Evolutionary conservation across 2,329 filamentous ascomycete genomes (phyloP), one percentile per base, ranked within the genome.

Genomic region (Parastagonospora avenae): DNA sequence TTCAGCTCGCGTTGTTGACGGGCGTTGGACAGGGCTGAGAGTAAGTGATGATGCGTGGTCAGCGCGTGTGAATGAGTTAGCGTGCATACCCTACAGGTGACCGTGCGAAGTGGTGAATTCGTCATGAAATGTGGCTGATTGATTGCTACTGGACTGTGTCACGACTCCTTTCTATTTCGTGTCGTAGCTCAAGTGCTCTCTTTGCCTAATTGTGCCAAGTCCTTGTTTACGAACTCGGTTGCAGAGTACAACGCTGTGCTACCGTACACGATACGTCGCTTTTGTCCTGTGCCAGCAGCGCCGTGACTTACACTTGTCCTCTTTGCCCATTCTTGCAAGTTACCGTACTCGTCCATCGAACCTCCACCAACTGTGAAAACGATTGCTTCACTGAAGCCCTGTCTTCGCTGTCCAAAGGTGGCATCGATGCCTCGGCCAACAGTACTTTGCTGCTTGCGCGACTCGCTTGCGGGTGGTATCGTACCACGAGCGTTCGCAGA

Each of bases 271-370:
- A 99, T 89, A 58, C 92, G 83, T 75, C 90, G 89, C 72, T 85
- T 88, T 16, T 85, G 82, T 8, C 85, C 82, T 8, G 76, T 76
- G 42, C 77, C 71, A 5, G 78, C 76, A 11, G 75, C 77, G 36
- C 79, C 79, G 31, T 46, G 44, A 29, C 76, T 76, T 11, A 85
- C 85, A 41, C 81, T 80, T 41, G 91, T 92, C 59, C 93, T 83
- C 72, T 85, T 86, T 4, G 93, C 91, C 94, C 94, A 99, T 70
- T 97, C 94, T 71, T 96, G 91, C 71, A 99, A 73, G 74, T 99
- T 99, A 15, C 92, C 93, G 71, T 97, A 99, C 73, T 99, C 94
- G 64, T 99, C 94, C 90, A 99, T 97, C 71, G 92, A 97, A 36
- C 94, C 94, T 40, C 95, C 94, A 4, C 94, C 94, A 2, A 76